A percentile compares a stretch with the other conserved stretches of the same genome.
phyloP scores from a whole-genome alignment of 768 basidiomycete species.

The Suillus paluster region DNA sequence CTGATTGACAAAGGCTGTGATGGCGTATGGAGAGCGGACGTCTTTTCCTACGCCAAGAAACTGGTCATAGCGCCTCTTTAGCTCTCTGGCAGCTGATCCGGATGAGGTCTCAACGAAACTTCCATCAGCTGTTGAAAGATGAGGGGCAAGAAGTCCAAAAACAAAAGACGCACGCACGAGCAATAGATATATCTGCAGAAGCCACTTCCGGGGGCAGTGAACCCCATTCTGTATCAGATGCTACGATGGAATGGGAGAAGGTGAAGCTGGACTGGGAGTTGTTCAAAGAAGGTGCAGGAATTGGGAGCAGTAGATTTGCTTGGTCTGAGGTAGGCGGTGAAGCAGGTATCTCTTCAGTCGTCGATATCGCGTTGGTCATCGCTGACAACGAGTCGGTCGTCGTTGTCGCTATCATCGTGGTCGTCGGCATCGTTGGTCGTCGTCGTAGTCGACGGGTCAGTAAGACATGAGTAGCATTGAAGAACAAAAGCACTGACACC shows the following conservation, averaged over 20 bases:
- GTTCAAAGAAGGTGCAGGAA: conserved; percentile 42
- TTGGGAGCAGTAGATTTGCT: conserved; percentile 46
- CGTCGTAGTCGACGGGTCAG: not conserved
- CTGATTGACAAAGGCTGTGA: conserved; percentile 83
- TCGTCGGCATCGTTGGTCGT: conserved; percentile 20
- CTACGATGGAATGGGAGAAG: conserved; percentile 45
- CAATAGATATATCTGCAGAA: conserved; percentile 59
- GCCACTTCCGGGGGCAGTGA: conserved; percentile 55
- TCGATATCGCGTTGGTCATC: not conserved
- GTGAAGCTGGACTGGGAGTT: conserved; percentile 48
- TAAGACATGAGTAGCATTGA: conserved; percentile 7
- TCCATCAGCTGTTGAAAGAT: conserved; percentile 57
- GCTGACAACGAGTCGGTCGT: too few relatives aligned
- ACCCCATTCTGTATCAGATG: conserved; percentile 42
- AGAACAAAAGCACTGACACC: conserved; percentile 13
- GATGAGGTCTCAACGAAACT: conserved; percentile 83
- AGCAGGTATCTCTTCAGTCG: not conserved
- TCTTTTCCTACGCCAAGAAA: conserved; percentile 66
- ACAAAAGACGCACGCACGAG: conserved; percentile 48
- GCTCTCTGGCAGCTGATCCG: conserved; percentile 72
- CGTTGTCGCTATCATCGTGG: conserved; percentile 7
- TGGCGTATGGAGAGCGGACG: conserved; percentile 77
- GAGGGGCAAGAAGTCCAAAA: not conserved
- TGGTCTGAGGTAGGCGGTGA: not conserved
- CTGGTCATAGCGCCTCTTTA: conserved; percentile 79